These are phyloP conservation scores for Veloboletus limbatus DNA, from an alignment of 1,284 basidiomycete genomes.

Conservation along the genomic window DNA sequence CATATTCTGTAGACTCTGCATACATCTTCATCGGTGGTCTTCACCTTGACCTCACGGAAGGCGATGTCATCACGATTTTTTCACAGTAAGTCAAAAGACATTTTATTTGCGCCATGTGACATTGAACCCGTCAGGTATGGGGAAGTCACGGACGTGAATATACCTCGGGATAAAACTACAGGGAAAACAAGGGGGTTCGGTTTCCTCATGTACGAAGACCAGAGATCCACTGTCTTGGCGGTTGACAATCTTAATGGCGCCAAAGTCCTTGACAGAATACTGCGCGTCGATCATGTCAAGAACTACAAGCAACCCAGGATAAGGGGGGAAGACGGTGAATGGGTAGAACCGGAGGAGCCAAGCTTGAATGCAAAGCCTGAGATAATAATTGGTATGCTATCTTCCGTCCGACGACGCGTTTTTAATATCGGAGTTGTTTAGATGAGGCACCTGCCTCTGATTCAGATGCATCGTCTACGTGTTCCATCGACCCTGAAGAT, in stretches of 20 bases:
- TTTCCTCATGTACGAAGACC: conserved; percentile 99
- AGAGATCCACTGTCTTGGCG: conserved; percentile 91
- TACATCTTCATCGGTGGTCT: conserved; percentile 93
- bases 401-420: conserved; percentile 1
- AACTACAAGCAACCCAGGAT: conserved; percentile 87
- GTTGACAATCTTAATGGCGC: conserved; percentile 99
- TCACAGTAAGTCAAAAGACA: conserved; percentile 74
- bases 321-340: conserved; percentile 85
- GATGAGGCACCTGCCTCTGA: conserved; percentile 57
- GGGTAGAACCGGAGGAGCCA: conserved; percentile 82
- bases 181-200: conserved; percentile 90
- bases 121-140: conserved; percentile 79
- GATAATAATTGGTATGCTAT: conserved; percentile 56
- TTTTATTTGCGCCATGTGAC: conserved; percentile 4
- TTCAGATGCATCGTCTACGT: conserved; percentile 62
- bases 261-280: conserved; percentile 78
- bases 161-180: conserved; percentile 90
- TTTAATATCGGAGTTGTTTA: conserved; percentile 21
- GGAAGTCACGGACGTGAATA: conserved; percentile 91
- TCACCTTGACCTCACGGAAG: conserved; percentile 86
- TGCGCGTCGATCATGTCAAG: conserved; percentile 93
- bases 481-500: conserved; percentile 89
- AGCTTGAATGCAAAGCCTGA: conserved; percentile 82
- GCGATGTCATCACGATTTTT: conserved; percentile 96
- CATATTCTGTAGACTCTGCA: conserved; percentile 70